Evolutionary conservation across 2,329 filamentous ascomycete species (phyloP).

Genomic region (Trichoderma afroharzianum): DNA sequence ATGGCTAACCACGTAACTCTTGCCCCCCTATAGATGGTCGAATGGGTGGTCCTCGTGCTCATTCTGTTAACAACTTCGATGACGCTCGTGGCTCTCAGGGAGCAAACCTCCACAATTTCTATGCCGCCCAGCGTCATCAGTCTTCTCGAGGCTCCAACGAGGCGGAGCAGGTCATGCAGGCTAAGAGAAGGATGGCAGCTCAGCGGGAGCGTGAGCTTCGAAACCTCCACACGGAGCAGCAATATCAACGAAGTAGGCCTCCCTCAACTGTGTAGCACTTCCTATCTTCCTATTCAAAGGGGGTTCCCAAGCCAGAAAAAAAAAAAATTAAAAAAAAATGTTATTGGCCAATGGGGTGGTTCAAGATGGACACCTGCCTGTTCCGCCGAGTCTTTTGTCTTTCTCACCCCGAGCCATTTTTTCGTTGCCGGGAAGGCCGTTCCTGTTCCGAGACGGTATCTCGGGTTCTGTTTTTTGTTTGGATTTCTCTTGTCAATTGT

Average conservation of each 20-base stretch:
- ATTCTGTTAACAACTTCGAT: conserved; percentile 80
- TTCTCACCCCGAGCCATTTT: conserved; percentile 11
- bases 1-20: conserved; percentile 8
- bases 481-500: conserved; percentile 9
- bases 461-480: not conserved
- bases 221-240: conserved; percentile 99
- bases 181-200: conserved; percentile 97
- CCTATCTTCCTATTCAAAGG: conserved; percentile 30
- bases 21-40: conserved; percentile 59
- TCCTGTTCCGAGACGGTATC: not conserved
- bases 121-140: conserved; percentile 89
- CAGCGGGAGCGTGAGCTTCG: conserved; percentile 98
- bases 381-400: conserved; percentile 14
- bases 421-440: conserved; percentile 15
- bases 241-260: conserved; percentile 99
- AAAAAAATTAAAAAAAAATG: conserved; percentile 35
- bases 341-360: conserved; percentile 21
- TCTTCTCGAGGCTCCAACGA: conserved; percentile 78
- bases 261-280: conserved; percentile 68
- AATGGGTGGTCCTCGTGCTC: conserved; percentile 66
- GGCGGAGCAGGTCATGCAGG: conserved; percentile 98
- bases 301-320: conserved; percentile 24
- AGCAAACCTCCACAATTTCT: conserved; percentile 84
- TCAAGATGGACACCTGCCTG: conserved; percentile 20
- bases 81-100: conserved; percentile 67